phyloP scores from a whole-genome alignment of 164 flowering plant species.

The Platanus orientalis region DNA sequence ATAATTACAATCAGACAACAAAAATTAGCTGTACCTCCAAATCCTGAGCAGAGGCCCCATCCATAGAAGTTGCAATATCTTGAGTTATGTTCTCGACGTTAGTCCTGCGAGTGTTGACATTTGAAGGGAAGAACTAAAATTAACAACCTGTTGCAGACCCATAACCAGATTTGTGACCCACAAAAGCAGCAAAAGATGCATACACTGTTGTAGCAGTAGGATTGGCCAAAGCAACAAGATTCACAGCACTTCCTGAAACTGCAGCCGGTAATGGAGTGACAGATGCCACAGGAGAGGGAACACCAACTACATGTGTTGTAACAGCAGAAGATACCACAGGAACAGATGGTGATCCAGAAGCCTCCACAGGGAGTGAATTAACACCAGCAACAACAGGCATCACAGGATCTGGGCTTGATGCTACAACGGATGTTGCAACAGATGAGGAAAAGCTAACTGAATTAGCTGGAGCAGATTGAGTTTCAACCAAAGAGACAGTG shows the following conservation, averaged over 20 bases:
- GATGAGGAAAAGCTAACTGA: slow-evolving; percentile 24
- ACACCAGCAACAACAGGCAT: slow-evolving; percentile 39
- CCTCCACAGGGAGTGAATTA: slow-evolving; percentile 26
- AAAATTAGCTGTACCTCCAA: slow-evolving; percentile 54
- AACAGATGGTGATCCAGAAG: slow-evolving; percentile 33
- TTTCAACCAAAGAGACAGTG: slow-evolving; percentile 24
- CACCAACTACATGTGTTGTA: slow-evolving; percentile 23
- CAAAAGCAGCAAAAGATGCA: slow-evolving; percentile 1
- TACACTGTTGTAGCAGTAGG: slow-evolving; percentile 18
- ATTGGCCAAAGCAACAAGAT: slow-evolving; percentile 19
- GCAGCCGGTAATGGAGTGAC: slow-evolving; percentile 16
- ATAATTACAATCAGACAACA: no score
- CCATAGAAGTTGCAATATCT: slow-evolving; percentile 31
- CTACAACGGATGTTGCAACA: slow-evolving; percentile 21
- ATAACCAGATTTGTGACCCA: neutral
- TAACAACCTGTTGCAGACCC: neutral
- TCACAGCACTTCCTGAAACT: slow-evolving; percentile 24
- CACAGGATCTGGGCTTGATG: slow-evolving; percentile 60
- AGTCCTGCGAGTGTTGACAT: slow-evolving; percentile 24
- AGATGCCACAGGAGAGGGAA: slow-evolving; percentile 17
- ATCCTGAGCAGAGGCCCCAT: slow-evolving; percentile 59
- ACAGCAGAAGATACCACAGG: slow-evolving; percentile 25
- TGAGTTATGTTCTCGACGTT: slow-evolving; percentile 28
- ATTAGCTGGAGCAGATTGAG: slow-evolving; percentile 12
- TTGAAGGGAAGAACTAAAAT: neutral